These are phyloP conservation scores for Nakazawaea wickerhamii DNA, from an alignment of 805 yeast genomes.

Conservation along the genomic window DNA sequence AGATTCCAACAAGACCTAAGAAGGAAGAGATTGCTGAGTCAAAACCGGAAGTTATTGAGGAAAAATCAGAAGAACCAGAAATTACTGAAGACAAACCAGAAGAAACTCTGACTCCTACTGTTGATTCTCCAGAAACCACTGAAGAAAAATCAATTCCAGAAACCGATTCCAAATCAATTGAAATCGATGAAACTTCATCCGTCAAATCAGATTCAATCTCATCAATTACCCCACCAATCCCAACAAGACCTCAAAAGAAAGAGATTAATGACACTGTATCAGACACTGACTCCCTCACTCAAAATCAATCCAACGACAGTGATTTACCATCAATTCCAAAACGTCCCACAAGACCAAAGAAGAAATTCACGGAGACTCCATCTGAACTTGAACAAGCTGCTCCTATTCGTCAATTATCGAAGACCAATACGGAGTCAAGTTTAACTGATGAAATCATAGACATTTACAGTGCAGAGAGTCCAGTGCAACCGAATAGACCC, in stretches of 20 bases:
- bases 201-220: neutral
- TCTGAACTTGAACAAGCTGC: slow-evolving; percentile 5
- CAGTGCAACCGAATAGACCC: slow-evolving; percentile 14
- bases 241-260: slow-evolving; percentile 1
- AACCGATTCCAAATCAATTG: no score
- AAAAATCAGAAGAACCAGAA: no score
- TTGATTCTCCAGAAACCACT: no score
- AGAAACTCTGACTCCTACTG: no score
- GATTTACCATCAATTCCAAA: neutral
- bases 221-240: neutral
- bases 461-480: slow-evolving; percentile 18
- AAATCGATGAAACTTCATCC: slow-evolving; percentile 6
- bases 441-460: slow-evolving; percentile 16
- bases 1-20: slow-evolving; percentile 14
- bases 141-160: no score
- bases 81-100: no score
- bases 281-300: neutral
- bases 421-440: neutral
- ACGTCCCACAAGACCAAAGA: neutral
- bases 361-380: neutral
- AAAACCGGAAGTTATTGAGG: neutral
- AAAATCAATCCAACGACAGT: neutral
- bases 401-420: neutral
- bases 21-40: slow-evolving; percentile 4
- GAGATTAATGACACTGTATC: no score